Percentiles rank a stretch among this genome's conserved stretches.
Evolutionary conservation across 139 green algal species (phyloP).

Genomic region (Tetraselmis chui): DNA sequence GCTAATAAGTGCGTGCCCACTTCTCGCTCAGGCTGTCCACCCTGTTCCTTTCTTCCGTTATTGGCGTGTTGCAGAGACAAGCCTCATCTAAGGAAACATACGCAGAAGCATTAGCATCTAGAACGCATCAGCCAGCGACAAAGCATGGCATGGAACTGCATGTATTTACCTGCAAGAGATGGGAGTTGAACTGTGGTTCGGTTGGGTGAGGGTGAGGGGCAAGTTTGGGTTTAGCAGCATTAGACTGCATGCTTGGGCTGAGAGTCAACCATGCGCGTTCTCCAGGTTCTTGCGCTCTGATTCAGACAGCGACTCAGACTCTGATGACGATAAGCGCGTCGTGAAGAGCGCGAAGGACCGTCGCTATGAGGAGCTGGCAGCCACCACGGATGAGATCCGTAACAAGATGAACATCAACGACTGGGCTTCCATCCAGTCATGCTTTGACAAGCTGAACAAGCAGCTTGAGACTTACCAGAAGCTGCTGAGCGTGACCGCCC

Average conservation of each 20-base stretch:
- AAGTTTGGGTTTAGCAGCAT: too few species aligned
- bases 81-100: too few species aligned
- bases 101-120: too few species aligned
- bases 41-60: too few species aligned
- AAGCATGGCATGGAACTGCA: too few species aligned
- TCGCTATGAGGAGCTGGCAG: constrained; percentile 71
- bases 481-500: constrained; percentile 16
- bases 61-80: too few species aligned
- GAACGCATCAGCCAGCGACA: neutral
- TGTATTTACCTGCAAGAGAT: too few species aligned
- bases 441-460: constrained; percentile 98
- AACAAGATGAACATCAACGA: constrained; percentile 99
- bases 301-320: constrained; percentile 61
- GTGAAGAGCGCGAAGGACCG: constrained; percentile 82
- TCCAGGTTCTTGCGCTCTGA: constrained; percentile 27
- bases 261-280: neutral
- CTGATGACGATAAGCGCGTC: constrained; percentile 69
- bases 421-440: constrained; percentile 82
- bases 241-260: neutral
- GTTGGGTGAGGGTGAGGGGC: constrained; percentile 14
- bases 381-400: constrained; percentile 80
- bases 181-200: constrained; percentile 16
- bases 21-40: constrained; percentile 55
- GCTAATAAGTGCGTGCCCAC: constrained; percentile 11
- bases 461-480: constrained; percentile 86